Conservation (phyloP, 768 basidiomycete species). For the Brasilioporus rufonigricans region DNA sequence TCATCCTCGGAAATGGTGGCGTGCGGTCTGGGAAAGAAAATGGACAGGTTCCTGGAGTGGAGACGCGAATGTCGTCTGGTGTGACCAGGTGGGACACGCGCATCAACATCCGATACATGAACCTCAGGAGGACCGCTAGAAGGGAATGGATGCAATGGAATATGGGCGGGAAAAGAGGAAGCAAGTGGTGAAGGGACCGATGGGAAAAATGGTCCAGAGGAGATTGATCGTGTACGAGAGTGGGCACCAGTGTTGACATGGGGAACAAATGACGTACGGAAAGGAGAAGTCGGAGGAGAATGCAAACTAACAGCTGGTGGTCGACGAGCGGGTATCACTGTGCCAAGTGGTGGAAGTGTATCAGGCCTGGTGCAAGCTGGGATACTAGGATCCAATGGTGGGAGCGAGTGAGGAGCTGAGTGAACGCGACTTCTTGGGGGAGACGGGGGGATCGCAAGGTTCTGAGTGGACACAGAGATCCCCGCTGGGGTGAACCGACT, state of each 20-base stretch:
- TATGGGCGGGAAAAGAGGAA: conserved; percentile 26
- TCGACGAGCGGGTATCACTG: conserved; percentile 28
- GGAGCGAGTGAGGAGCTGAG: conserved; percentile 22
- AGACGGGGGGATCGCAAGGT: conserved; percentile 13
- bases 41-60: conserved; percentile 88
- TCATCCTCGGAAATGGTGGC: conserved; percentile 70
- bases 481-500: not conserved
- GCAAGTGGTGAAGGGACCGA: conserved; percentile 28
- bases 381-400: conserved; percentile 20
- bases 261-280: conserved; percentile 24
- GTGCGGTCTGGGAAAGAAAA: conserved; percentile 80
- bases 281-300: conserved; percentile 33
- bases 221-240: conserved; percentile 33
- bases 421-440: conserved; percentile 27
- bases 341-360: conserved; percentile 21
- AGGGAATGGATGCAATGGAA: conserved; percentile 27
- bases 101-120: conserved; percentile 13
- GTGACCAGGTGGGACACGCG: conserved; percentile 23
- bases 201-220: conserved; percentile 30
- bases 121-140: conserved; percentile 20
- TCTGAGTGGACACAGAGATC: conserved; percentile 3
- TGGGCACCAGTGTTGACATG: conserved; percentile 13
- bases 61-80: conserved; percentile 62
- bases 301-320: conserved; percentile 22
- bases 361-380: conserved; percentile 20